A percentile compares a stretch with the other conserved stretches of the same genome.
phyloP scores from a whole-genome alignment of 2,329 filamentous ascomycete genomes.

The Colletotrichum karsti region DNA sequence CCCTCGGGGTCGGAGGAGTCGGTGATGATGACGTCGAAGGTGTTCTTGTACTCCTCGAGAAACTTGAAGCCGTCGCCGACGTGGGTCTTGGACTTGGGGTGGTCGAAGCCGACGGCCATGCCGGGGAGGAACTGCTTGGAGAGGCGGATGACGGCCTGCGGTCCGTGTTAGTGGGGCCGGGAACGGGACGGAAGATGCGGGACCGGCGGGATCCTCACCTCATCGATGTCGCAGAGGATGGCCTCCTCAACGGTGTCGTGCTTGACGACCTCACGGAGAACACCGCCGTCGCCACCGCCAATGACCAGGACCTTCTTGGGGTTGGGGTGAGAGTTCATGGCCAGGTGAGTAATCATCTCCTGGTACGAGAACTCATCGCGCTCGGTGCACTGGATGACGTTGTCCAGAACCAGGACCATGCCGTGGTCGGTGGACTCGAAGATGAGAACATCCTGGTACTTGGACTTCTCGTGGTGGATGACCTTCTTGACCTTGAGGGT shows the following conservation, averaged over 20 bases:
- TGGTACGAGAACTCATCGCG: conserved; percentile 99
- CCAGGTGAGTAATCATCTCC: conserved; percentile 99
- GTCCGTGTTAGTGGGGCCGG: conserved; percentile 4
- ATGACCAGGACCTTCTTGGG: conserved; percentile 99
- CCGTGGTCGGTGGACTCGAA: conserved; percentile 98
- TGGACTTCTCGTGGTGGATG: conserved; percentile 97
- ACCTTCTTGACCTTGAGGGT: conserved; percentile 97
- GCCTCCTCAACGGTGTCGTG: conserved; percentile 97
- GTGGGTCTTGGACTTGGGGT: conserved; percentile 93
- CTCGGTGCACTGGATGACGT: conserved; percentile 99
- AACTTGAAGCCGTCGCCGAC: conserved; percentile 99
- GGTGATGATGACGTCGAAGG: conserved; percentile 99
- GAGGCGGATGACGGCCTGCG: conserved; percentile 89
- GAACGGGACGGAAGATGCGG: background rate
- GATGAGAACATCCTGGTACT: conserved; percentile 99
- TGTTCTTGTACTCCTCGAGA: conserved; percentile 93
- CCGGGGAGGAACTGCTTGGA: conserved; percentile 97
- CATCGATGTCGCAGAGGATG: conserved; percentile 97
- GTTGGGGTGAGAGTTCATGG: conserved; percentile 98
- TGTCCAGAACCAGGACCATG: conserved; percentile 95
- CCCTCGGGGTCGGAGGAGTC: conserved; percentile 98
- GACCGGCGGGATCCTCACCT: conserved; percentile 64
- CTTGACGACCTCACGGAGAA: conserved; percentile 98
- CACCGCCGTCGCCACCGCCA: conserved; percentile 95
- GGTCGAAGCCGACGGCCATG: conserved; percentile 92